A percentile compares a stretch with the other conserved stretches of the same genome.
phyloP scores from a whole-genome alignment of 352 stramenopile genomes.

The Pythium grandisporangium region DNA sequence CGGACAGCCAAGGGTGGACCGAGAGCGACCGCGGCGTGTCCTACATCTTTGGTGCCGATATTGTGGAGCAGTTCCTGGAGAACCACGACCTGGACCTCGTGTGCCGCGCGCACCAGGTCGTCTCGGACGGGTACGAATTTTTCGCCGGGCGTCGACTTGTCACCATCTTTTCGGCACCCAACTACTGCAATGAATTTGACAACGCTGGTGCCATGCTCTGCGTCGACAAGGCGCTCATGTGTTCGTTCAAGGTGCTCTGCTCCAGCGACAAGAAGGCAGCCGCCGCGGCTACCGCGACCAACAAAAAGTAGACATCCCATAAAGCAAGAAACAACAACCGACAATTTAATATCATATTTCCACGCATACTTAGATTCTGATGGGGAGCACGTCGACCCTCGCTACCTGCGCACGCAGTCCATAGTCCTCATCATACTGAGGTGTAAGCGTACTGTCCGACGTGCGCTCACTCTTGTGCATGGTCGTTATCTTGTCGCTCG shows the following conservation, averaged over 20 bases:
- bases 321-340: conserved; percentile 6
- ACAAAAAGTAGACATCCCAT: too few relatives aligned
- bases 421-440: too few relatives aligned
- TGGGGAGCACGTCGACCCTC: too few relatives aligned
- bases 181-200: conserved; percentile 99
- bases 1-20: conserved; percentile 89
- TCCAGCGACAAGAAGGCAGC: conserved; percentile 63
- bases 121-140: conserved; percentile 99
- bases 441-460: too few relatives aligned
- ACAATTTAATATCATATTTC: too few relatives aligned
- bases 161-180: conserved; percentile 99
- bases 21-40: conserved; percentile 97
- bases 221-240: conserved; percentile 63
- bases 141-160: conserved; percentile 98
- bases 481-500: too few relatives aligned
- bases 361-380: too few relatives aligned
- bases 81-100: conserved; percentile 97
- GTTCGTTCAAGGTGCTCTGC: conserved; percentile 78
- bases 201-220: conserved; percentile 93
- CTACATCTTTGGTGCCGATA: conserved; percentile 98
- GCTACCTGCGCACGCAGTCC: too few relatives aligned
- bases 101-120: conserved; percentile 97
- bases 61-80: conserved; percentile 96
- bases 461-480: too few relatives aligned
- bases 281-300: too few relatives aligned